phyloP scores from a whole-genome alignment of 176 grass and related monocot genomes.

The Aegilops speltoides region DNA sequence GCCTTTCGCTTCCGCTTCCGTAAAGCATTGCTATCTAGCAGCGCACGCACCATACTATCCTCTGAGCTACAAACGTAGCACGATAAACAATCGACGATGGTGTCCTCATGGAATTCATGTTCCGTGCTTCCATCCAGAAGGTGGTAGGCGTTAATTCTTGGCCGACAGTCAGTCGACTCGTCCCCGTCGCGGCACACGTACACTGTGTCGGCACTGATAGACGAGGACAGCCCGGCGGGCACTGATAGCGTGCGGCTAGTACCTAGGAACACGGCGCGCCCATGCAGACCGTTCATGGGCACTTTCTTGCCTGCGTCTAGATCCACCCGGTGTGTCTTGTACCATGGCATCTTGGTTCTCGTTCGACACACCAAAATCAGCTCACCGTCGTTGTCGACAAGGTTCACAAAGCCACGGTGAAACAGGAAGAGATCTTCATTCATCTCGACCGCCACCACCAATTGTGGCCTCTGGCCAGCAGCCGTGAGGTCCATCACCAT shows the following conservation, averaged over 20 bases:
- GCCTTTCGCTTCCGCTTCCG: no score
- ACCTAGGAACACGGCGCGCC: neutral
- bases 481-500: neutral
- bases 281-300: neutral
- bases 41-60: neutral
- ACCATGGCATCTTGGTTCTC: neutral
- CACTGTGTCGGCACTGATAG: neutral
- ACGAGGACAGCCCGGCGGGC: neutral
- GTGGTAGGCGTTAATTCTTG: neutral
- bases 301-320: neutral
- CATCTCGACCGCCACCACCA: neutral
- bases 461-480: no score
- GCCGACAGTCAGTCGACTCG: neutral
- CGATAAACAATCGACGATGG: neutral
- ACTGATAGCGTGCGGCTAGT: neutral
- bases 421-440: neutral
- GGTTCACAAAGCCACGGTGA: neutral
- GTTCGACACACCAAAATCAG: neutral
- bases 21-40: no score
- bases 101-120: neutral
- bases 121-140: neutral
- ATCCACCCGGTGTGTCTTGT: neutral
- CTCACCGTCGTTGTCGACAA: neutral
- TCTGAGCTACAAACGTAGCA: neutral
- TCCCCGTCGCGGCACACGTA: neutral